Evolutionary conservation across 2,329 filamentous ascomycete genomes (phyloP), one percentile per base, ranked within the genome.

Genomic region (Diaporthe citriasiana): DNA sequence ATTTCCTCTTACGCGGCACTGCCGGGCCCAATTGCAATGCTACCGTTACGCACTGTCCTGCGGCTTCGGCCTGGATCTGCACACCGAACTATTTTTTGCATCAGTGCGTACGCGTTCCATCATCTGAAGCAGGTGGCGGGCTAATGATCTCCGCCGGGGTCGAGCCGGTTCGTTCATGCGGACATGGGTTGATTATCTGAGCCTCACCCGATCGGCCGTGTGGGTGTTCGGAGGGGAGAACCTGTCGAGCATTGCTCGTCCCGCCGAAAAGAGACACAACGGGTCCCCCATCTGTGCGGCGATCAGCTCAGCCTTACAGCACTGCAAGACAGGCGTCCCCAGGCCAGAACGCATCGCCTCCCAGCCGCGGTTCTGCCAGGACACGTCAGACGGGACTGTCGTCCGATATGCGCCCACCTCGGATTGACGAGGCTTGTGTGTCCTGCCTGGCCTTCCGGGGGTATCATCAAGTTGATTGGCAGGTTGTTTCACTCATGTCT

Each of bases 121-220:
- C 45, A 30, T 66, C 60, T 66, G 60, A 66, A 30, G 27, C 27
- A 13, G 22, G 60, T 66, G 60, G 60, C 60, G 60, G 42, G 42
- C 60, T 50, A n/a, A 50, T 19, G 60, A 66, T 66, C 60, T 66
- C 19, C 60, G 42, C 60, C 45, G 45, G 63, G 63, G 63, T 66
- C 45, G 38, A 15, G 63, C 63, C 33, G 63, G 63, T 51, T 66
- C 63, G 63, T 66, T 51, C 63, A 66, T 66, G 63, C 63, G 45
- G n/a, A 27, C 45, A 25, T 35, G 30, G 19, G 50, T 35, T 33
- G 60, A 50, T 10, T 22, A 45, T 51, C 42, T 66, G 45, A 50
- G 60, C 60, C 60, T 66, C 59, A 65, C 25, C 25, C 57, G 35
- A 59, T 7, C 56, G n/a, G 35, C n/a, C 27, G 19, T 56, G 53